Evolutionary conservation across 139 green algal genomes (phyloP), one percentile per base, ranked within the genome.

Genomic region (Closterium sp.): DNA sequence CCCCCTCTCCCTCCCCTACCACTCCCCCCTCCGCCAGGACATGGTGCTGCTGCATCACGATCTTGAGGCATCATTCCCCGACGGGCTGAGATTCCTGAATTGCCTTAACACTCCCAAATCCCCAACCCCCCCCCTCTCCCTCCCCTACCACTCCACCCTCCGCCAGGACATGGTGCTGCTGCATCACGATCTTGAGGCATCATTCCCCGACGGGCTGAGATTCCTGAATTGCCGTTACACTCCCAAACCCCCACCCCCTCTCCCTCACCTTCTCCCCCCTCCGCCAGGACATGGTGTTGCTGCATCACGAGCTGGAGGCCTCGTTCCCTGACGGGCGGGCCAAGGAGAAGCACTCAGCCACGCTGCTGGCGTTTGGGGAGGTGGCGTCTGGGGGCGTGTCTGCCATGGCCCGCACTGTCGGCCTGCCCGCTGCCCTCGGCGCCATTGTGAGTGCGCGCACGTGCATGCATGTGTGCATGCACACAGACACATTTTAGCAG

Each of bases 321-420:
- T 32, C n/a, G 11, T 87, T 32, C 28, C 85, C 85, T 3, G 85
- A 87, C 10, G 85, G 85, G 9, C 85, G 85, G 21, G n/a, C 85
- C 11, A 30, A 31, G 28, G 85, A 87, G 85, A 30, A 31, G n/a
- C 85, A 87, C n/a, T 31, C 28, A 24, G n/a, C 85, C 9, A 87
- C 85, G 85, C 85, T 87, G n/a, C 85, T 87, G 85, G 85, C 85
- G n/a, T 87, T 87, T 87, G 85, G 85, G 9, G 62, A 79, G 62
- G 10, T 79, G 62, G 28, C 9, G 9, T 32, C n/a, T 31, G 85
- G 85, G 9, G 85, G 85, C n/a, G 85, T 31, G n/a, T 32, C 85
- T 10, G 85, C 85, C n/a, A 87, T 87, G 85, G 85, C 85, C 11
- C n/a, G n/a, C 11, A 87, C 85, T 87, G 85, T 87, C 21, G 85